Evolutionary conservation across 345 rosid genomes (phyloP).

Genomic region (Acer saccharum): DNA sequence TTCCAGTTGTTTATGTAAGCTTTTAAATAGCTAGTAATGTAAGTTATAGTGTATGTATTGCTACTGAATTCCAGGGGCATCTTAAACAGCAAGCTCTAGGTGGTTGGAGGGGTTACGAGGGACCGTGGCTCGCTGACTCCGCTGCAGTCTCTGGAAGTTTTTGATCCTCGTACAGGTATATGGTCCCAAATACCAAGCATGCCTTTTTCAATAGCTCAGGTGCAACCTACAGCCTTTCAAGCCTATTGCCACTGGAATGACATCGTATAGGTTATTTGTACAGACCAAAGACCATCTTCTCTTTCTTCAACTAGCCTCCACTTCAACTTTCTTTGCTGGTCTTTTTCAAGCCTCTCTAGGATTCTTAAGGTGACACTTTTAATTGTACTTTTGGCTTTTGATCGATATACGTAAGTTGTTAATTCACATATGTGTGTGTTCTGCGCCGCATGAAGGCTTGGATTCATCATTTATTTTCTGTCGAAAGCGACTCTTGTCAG

Average conservation of each 20-base stretch:
- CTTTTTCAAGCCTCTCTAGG: no score
- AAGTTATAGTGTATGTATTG: not conserved
- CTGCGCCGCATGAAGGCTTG: no score
- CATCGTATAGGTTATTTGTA: slow-evolving; percentile 48
- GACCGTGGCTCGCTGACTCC: slow-evolving; percentile 68
- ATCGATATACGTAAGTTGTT: no score
- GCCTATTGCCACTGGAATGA: slow-evolving; percentile 95
- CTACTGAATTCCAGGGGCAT: slow-evolving; percentile 31
- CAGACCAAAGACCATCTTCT: no score
- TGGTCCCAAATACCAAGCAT: slow-evolving; percentile 86
- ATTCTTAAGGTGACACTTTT: no score
- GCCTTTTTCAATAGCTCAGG: slow-evolving; percentile 84
- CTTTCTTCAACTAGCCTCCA: no score
- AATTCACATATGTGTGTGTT: no score
- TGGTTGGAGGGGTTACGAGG: slow-evolving; percentile 81
- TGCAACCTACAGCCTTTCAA: slow-evolving; percentile 77
- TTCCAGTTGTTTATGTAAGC: not conserved
- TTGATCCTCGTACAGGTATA: slow-evolving; percentile 51
- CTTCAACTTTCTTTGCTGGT: no score
- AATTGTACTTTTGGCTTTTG: no score
- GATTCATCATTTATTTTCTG: no score
- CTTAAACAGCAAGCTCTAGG: slow-evolving; percentile 75
- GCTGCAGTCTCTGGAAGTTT: slow-evolving; percentile 92
- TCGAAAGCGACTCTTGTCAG: no score
- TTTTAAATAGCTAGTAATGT: no score